Conservation (phyloP, 192 early-diverging fungal genomes). For the Paraglomus brasilianum region DNA sequence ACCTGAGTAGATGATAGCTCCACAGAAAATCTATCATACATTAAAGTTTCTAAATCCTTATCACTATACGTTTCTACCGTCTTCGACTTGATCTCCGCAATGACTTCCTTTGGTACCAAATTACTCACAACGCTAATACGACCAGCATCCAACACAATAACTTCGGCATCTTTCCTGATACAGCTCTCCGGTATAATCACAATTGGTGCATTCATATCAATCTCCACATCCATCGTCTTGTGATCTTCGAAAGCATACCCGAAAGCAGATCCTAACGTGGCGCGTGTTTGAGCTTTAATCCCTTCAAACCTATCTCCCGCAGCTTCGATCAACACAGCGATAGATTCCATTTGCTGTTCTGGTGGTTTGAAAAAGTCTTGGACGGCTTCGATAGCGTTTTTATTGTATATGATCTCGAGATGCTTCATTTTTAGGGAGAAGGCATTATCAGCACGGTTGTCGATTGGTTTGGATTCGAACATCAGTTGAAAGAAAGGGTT, state of each 20-base stretch:
- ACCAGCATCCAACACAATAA: constrained; percentile 90
- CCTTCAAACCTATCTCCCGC: constrained; percentile 87
- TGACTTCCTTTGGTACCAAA: constrained; percentile 65
- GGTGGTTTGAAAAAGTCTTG: constrained; percentile 84
- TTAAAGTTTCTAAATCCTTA: constrained; percentile 71
- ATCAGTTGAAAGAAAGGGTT: constrained; percentile 70
- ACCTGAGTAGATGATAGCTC: constrained; percentile 80
- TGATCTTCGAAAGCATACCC: constrained; percentile 84
- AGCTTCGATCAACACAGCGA: constrained; percentile 69
- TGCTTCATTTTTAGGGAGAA: constrained; percentile 83
- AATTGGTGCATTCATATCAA: constrained; percentile 97
- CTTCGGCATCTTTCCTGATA: constrained; percentile 54
- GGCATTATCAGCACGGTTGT: constrained; percentile 83
- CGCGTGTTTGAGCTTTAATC: constrained; percentile 83
- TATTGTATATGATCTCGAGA: constrained; percentile 89
- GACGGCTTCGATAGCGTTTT: constrained; percentile 68
- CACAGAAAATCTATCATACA: constrained; percentile 92
- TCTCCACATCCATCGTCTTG: constrained; percentile 83
- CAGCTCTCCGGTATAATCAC: constrained; percentile 83
- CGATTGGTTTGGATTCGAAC: constrained; percentile 89
- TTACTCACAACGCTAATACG: constrained; percentile 88
- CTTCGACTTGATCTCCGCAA: constrained; percentile 68
- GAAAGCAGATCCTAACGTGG: constrained; percentile 55
- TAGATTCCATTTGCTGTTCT: constrained; percentile 68
- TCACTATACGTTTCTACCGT: constrained; percentile 56